phyloP scores from a whole-genome alignment of 1,284 basidiomycete species.

The Athelia sp. region DNA sequence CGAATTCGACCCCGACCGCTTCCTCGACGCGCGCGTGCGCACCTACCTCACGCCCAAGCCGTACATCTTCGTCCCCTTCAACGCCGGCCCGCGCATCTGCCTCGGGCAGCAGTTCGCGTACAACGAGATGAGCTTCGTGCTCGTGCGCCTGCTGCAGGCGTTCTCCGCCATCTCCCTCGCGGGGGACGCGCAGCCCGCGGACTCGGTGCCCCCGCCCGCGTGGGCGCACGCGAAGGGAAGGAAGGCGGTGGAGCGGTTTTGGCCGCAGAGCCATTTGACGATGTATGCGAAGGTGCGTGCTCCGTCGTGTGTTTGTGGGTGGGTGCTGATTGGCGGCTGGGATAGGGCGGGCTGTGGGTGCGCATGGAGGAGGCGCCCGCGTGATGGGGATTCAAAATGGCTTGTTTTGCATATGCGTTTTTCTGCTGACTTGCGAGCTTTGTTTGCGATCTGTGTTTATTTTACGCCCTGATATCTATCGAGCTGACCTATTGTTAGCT shows the following conservation, averaged over 20 bases:
- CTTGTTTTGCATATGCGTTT: too few relatives aligned
- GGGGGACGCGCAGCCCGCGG: conserved; percentile 30
- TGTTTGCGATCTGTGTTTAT: too few relatives aligned
- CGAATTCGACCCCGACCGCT: conserved; percentile 42
- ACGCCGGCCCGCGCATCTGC: conserved; percentile 24
- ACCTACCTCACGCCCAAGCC: conserved; percentile 32
- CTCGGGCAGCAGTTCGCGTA: conserved; percentile 34
- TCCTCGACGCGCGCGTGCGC: conserved; percentile 31
- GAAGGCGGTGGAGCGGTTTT: conserved; percentile 42
- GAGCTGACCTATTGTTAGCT: too few relatives aligned
- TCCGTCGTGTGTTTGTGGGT: background rate
- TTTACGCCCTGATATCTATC: too few relatives aligned
- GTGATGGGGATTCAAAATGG: too few relatives aligned
- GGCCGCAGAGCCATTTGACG: conserved; percentile 49
- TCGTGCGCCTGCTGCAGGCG: conserved; percentile 34
- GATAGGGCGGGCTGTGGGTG: conserved; percentile 3
- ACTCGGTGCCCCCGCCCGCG: conserved; percentile 35
- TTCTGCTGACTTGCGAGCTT: too few relatives aligned
- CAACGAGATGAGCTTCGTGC: conserved; percentile 37
- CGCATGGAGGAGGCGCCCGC: conserved; percentile 3
- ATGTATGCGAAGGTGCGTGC: conserved; percentile 33
- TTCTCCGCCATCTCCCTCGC: conserved; percentile 27
- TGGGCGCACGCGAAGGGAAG: conserved; percentile 39
- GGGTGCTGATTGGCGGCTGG: background rate
- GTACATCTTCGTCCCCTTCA: conserved; percentile 32